These are phyloP conservation scores for Penicillium corylophilum DNA, from an alignment of 2,329 filamentous ascomycete species.

Conservation along the genomic window DNA sequence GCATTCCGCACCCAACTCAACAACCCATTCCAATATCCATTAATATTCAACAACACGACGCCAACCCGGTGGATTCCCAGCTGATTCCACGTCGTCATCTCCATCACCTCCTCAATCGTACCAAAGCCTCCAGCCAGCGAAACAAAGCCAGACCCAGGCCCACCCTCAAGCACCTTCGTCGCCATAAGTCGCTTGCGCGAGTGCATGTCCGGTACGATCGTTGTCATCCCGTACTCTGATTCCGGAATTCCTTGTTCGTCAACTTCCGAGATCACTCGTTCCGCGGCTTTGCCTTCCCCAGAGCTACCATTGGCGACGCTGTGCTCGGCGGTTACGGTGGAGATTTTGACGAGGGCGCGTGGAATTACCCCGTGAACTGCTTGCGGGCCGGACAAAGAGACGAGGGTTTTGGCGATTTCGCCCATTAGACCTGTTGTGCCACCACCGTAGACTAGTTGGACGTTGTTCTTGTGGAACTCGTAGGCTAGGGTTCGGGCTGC, in stretches of 20 bases:
- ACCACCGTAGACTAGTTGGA: constrained; percentile 88
- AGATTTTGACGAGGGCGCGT: constrained; percentile 74
- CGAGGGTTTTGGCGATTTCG: constrained; percentile 82
- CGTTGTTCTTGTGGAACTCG: constrained; percentile 72
- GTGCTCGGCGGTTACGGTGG: constrained; percentile 44
- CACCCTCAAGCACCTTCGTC: constrained; percentile 76
- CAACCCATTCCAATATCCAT: constrained; percentile 89
- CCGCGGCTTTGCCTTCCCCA: constrained; percentile 48
- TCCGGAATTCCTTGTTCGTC: constrained; percentile 30
- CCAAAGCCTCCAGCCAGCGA: constrained; percentile 88
- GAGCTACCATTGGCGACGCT: constrained; percentile 6
- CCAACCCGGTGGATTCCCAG: constrained; percentile 82
- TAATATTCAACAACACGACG: constrained; percentile 80
- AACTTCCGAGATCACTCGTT: constrained; percentile 59
- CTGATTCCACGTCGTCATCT: constrained; percentile 93
- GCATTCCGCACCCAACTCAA: constrained; percentile 76
- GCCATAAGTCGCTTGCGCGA: constrained; percentile 95
- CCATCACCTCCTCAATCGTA: constrained; percentile 94
- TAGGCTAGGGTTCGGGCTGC: constrained; percentile 74
- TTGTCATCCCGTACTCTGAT: constrained; percentile 72
- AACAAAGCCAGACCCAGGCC: constrained; percentile 82
- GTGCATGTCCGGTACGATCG: constrained; percentile 93
- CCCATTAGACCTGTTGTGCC: constrained; percentile 96
- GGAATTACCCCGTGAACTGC: constrained; percentile 94
- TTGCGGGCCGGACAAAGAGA: constrained; percentile 74